Percentiles rank a stretch among this genome's conserved stretches.
phyloP scores from a whole-genome alignment of 495 filamentous ascomycete species.

The Umbilicaria muhlenbergii region DNA sequence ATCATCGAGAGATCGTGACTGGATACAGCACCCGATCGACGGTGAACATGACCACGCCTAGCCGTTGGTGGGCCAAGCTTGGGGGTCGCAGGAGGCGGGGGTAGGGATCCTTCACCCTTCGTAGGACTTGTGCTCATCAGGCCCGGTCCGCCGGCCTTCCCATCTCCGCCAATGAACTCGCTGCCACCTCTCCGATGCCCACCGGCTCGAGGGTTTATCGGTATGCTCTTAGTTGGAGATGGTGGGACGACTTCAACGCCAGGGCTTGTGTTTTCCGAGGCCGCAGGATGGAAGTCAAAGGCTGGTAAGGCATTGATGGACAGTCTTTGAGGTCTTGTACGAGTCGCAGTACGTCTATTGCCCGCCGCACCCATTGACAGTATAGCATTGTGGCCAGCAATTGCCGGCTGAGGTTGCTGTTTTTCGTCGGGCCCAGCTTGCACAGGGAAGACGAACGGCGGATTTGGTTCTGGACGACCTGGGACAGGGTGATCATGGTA shows the following conservation, averaged over 20 bases:
- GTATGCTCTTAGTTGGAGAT: conserved; percentile 1
- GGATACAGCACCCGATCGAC: conserved; percentile 78
- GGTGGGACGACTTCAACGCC: neutral
- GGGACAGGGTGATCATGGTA: conserved; percentile 13
- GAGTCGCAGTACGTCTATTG: conserved; percentile 2
- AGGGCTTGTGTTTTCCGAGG: neutral
- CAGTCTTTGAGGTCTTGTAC: conserved; percentile 7
- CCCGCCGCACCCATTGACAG: neutral
- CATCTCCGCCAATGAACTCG: conserved; percentile 66
- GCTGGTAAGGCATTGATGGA: conserved; percentile 17
- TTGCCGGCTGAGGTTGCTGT: conserved; percentile 1
- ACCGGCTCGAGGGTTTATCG: conserved; percentile 18
- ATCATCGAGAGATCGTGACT: conserved; percentile 65
- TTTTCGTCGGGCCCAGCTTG: conserved; percentile 17
- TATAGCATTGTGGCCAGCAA: neutral
- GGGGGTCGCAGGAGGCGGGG: conserved; percentile 29
- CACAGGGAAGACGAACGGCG: conserved; percentile 55
- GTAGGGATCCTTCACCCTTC: conserved; percentile 39
- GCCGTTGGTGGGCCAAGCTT: conserved; percentile 27
- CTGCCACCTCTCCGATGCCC: conserved; percentile 61
- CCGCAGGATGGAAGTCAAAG: conserved; percentile 15
- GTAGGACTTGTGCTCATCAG: conserved; percentile 47
- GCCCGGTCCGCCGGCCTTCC: conserved; percentile 36
- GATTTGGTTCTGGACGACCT: conserved; percentile 44
- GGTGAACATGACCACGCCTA: conserved; percentile 63